Conservation (phyloP, 208 protist genomes). For the Tritrichomonas foetus region DNA sequence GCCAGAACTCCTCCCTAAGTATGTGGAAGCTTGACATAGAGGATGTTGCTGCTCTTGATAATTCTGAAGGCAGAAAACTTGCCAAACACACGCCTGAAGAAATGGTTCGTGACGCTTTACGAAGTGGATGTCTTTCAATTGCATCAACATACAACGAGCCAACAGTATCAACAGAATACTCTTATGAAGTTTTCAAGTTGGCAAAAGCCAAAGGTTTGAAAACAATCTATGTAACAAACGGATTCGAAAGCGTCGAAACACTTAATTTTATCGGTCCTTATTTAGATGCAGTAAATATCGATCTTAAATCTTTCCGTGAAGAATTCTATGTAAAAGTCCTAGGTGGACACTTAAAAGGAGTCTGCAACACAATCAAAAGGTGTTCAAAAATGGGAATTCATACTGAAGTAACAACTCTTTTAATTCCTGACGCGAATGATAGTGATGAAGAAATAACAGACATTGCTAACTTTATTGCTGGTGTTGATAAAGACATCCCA, state of each 20-base stretch:
- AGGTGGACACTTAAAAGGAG: not conserved
- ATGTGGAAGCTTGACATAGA: slow-evolving; percentile 40
- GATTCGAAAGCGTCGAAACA: slow-evolving; percentile 27
- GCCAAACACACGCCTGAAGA: not conserved
- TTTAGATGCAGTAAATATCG: slow-evolving; percentile 19
- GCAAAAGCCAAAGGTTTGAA: not conserved
- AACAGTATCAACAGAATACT: not conserved
- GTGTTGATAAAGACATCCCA: not conserved
- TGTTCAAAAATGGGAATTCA: slow-evolving; percentile 21
- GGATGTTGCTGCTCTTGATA: not conserved
- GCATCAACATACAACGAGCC: slow-evolving; percentile 37
- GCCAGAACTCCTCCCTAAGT: slow-evolving; percentile 23
- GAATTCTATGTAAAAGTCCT: not conserved
- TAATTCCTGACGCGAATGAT: not conserved
- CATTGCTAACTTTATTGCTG: not conserved
- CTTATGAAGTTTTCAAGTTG: not conserved
- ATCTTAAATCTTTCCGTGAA: slow-evolving; percentile 29
- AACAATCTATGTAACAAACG: slow-evolving; percentile 29
- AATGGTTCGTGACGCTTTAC: not conserved
- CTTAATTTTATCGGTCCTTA: slow-evolving; percentile 12
- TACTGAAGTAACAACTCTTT: not conserved
- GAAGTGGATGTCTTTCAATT: not conserved
- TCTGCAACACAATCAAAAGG: not conserved
- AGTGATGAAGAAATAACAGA: not conserved
- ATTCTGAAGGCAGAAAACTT: not conserved